These are phyloP conservation scores for Orbilia brochopaga DNA, from an alignment of 2,329 filamentous ascomycete genomes.

Conservation along the genomic window DNA sequence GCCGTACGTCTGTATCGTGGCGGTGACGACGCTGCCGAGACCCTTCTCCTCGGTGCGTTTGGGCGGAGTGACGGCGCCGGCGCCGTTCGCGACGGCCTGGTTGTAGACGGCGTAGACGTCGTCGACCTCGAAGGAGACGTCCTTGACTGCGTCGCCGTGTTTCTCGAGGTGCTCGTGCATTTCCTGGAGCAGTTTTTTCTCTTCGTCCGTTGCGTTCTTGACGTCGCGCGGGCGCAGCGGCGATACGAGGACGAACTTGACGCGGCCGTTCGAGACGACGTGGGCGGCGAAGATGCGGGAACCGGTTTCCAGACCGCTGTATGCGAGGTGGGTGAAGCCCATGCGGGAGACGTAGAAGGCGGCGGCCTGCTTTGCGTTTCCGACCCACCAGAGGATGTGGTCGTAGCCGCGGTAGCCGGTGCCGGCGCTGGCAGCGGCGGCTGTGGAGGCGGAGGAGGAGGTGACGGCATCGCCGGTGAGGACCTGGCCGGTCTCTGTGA, in stretches of 20 bases:
- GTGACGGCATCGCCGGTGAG: slow-evolving; percentile 51
- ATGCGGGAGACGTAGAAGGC: slow-evolving; percentile 86
- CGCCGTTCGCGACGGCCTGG: slow-evolving; percentile 71
- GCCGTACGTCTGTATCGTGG: slow-evolving; percentile 88
- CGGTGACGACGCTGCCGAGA: slow-evolving; percentile 65
- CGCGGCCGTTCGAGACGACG: slow-evolving; percentile 76
- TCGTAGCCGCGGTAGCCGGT: slow-evolving; percentile 66
- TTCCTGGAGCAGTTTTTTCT: slow-evolving; percentile 70
- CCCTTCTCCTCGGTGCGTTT: slow-evolving; percentile 58
- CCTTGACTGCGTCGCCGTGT: slow-evolving; percentile 93
- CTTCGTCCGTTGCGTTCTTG: slow-evolving; percentile 60
- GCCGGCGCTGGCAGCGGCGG: slow-evolving; percentile 58
- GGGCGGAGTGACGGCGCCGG: slow-evolving; percentile 69
- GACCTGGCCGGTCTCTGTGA: slow-evolving; percentile 55
- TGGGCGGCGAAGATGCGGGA: slow-evolving; percentile 81
- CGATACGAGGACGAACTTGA: slow-evolving; percentile 83
- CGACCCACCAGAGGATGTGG: slow-evolving; percentile 93
- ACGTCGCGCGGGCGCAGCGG: slow-evolving; percentile 68
- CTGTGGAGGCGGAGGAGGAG: slow-evolving; percentile 56
- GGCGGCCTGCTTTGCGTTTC: slow-evolving; percentile 94
- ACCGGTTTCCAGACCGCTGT: slow-evolving; percentile 86
- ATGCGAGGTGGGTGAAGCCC: slow-evolving; percentile 82
- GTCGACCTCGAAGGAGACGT: slow-evolving; percentile 94
- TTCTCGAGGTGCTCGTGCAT: slow-evolving; percentile 82
- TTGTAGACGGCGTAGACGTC: slow-evolving; percentile 79